Evolutionary conservation across 2,329 filamentous ascomycete species (phyloP).

Genomic region (Ascochyta koolunga): DNA sequence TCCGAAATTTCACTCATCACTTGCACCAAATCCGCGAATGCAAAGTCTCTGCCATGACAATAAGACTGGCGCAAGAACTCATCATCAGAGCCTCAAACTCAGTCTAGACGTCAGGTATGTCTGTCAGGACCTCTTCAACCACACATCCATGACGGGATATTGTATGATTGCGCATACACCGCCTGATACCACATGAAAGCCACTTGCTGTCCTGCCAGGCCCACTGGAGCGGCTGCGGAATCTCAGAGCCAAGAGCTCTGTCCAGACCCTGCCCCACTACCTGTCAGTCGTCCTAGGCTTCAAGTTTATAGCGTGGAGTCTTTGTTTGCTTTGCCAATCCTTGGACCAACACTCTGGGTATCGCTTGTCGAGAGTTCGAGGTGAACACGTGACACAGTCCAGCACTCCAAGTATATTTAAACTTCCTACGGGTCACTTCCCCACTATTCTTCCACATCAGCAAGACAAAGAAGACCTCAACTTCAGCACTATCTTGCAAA

Average conservation of each 20-base stretch:
- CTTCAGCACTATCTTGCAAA: background rate
- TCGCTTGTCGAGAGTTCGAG: background rate
- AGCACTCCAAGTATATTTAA: constrained; percentile 1
- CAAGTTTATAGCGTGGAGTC: background rate
- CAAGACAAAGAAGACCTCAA: background rate
- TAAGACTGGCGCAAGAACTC: background rate
- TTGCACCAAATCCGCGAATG: background rate
- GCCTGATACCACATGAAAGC: no score
- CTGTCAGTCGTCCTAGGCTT: background rate
- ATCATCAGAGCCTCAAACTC: background rate
- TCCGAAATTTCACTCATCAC: background rate
- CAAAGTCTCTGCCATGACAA: background rate
- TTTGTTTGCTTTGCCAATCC: background rate
- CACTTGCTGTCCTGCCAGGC: background rate
- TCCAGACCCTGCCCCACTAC: background rate
- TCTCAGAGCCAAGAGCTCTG: background rate
- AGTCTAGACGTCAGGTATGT: background rate
- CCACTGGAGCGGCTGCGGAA: background rate
- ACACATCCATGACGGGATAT: background rate
- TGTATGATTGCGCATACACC: no score
- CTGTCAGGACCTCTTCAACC: background rate
- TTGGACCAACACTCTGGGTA: background rate
- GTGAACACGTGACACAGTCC: constrained; percentile 7
- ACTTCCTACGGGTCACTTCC: background rate
- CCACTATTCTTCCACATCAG: background rate